Evolutionary conservation across 176 grass and related monocot genomes (phyloP), one percentile per base, ranked within the genome.

Genomic region (Lolium multiflorum): DNA sequence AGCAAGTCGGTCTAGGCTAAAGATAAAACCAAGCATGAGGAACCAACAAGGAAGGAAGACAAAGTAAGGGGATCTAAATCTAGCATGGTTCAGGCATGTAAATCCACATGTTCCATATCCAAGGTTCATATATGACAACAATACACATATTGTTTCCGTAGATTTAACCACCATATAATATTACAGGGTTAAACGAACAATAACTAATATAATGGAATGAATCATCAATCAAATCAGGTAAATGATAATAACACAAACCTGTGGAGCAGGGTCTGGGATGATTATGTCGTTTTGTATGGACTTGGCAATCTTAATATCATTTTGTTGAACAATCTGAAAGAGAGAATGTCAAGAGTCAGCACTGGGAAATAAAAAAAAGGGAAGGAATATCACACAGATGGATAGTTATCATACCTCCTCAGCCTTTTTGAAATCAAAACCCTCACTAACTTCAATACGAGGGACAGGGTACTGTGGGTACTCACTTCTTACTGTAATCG

Each of bases 1-100:
- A 73, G 71, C 43, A 73, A 73, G 71, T 73, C 48, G 43, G 65
- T 73, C 43, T 73, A 73, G n/a, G 43, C 20, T 73, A 48, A 73
- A 48, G 71, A 25, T 48, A 25, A 12, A 63, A 25, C 43, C n/a
- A 14, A 73, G 48, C 71, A 73, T 49, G 44, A 73, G 43, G 71
- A 43, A 73, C 71, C 43, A 49, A 25, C 71, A 48, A 48, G 43
- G 43, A 73, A 44, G 71, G 12, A 25, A 73, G n/a, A 73, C 11
- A 49, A 49, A 73, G 43, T 14, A 73, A 73, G 71, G 20, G n/a
- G 70, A 7, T 71, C 70, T 21, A 72, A 72, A 48, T 41, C 70
- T 72, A 14, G 43, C 41, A 72, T 22, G n/a, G 41, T 72, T 62
- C n/a, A 24, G 58, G 59, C 59, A 63, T 63, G 60, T 62, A 10